Evolutionary conservation across 371 early-diverging fungal species (phyloP), one percentile per base, ranked within the genome.

Genomic region (Coemansia sp.): DNA sequence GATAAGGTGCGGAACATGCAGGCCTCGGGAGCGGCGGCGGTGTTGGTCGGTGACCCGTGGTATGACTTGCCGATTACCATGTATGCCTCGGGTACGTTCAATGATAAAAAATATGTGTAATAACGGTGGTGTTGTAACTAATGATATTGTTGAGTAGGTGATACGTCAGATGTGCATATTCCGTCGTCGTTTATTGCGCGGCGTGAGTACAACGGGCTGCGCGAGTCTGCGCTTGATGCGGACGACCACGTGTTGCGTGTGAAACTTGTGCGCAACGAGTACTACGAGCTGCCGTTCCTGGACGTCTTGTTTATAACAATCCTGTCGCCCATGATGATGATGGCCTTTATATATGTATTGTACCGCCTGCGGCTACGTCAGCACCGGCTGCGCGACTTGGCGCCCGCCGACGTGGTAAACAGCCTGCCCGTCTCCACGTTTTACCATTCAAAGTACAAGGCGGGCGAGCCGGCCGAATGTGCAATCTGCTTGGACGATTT

Each of bases 401-500:
- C 92, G 1, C 88, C 90, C 0, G 66, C 73, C 3, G 82, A 85
- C 29, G 81, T 88, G 34, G 90, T 92, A 42, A 81, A 82, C 34
- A 82, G 80, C 57, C 71, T 92, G 48, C 83, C 86, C 0, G 72
- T 82, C 34, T 87, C 87, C 59, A 80, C 82, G 3, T 91, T 87
- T 61, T 82, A 74, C 56, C 67, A 71, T 13, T 80, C 86, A 59
- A 88, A 90, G 50, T 24, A 69, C 63, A 63, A 64, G 22, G 69
- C 67, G 13, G 69, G 67, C 59, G 92, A 90, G 42, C 84, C 87
- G 16, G 85, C 86, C 31, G 89, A 89, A 45, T 99, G 99, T 78
- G 90, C 90, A 24, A 94, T 99, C 54, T 99, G 99, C 82, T 81
- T 98, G 64, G 94, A 94, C 29, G 93, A 92, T 59, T 98, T 90